Percentiles rank a stretch among this genome's conserved stretches.
Evolutionary conservation across 1,284 basidiomycete species (phyloP).

Genomic region (Termitomyces sp.): DNA sequence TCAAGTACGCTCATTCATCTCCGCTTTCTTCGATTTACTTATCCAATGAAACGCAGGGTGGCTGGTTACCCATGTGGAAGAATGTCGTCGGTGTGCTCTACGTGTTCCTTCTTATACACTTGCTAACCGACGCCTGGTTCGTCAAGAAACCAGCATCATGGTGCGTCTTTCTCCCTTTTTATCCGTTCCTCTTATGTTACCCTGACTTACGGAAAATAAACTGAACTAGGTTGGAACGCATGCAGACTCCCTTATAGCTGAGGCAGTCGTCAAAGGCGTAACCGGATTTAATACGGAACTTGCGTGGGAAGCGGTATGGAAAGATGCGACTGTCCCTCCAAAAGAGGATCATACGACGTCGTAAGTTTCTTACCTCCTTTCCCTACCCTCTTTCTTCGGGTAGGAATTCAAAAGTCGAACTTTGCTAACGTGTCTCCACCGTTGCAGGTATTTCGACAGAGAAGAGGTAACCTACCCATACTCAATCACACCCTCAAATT

Average conservation of each 20-base stretch:
- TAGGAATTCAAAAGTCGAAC: background rate
- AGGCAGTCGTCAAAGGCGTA: constrained; percentile 67
- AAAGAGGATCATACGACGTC: constrained; percentile 51
- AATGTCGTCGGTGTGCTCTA: constrained; percentile 61
- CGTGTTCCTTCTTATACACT: constrained; percentile 9
- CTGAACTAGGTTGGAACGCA: constrained; percentile 65
- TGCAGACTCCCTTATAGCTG: constrained; percentile 76
- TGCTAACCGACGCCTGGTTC: background rate
- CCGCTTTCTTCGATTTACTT: background rate
- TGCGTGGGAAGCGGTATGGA: constrained; percentile 74
- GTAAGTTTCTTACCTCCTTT: constrained; percentile 27
- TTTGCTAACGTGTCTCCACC: background rate
- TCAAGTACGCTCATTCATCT: constrained; percentile 35
- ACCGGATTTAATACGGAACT: constrained; percentile 58
- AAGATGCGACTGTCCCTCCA: constrained; percentile 70
- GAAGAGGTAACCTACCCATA: constrained; percentile 49
- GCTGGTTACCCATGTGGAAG: constrained; percentile 90
- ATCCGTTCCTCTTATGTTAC: background rate
- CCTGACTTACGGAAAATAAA: background rate
- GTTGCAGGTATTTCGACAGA: constrained; percentile 61
- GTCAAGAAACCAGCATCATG: constrained; percentile 71
- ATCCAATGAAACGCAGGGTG: constrained; percentile 41
- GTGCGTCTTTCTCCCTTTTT: constrained; percentile 20
- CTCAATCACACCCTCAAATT: background rate
- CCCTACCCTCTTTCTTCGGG: background rate